phyloP scores from a whole-genome alignment of 2,329 filamentous ascomycete species.

The Fusarium staphyleae region DNA sequence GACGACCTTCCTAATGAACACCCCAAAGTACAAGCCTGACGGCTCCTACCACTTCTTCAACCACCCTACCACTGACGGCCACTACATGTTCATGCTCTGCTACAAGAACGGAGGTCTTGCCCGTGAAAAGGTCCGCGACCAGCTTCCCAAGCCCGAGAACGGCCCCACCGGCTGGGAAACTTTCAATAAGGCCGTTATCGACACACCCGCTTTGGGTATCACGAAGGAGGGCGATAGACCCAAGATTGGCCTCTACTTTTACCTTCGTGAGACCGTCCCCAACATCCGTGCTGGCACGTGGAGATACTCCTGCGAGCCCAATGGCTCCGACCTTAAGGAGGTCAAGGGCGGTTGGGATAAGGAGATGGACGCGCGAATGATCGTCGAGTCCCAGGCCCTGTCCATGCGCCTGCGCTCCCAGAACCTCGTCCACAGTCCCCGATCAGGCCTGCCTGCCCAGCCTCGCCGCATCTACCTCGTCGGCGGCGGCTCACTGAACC shows the following conservation, averaged over 20 bases:
- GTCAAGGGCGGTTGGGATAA: slow-evolving; percentile 52
- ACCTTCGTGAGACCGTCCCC: slow-evolving; percentile 92
- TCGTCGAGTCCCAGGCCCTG: slow-evolving; percentile 94
- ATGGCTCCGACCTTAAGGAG: slow-evolving; percentile 59
- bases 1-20: slow-evolving; percentile 97
- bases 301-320: slow-evolving; percentile 72
- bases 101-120: slow-evolving; percentile 98
- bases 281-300: slow-evolving; percentile 87
- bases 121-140: slow-evolving; percentile 86
- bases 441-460: slow-evolving; percentile 72
- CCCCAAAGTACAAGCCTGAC: slow-evolving; percentile 87
- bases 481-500: slow-evolving; percentile 88
- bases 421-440: slow-evolving; percentile 70
- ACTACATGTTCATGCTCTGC: slow-evolving; percentile 99
- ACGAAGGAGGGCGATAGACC: slow-evolving; percentile 60
- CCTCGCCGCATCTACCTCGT: slow-evolving; percentile 92
- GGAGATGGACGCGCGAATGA: slow-evolving; percentile 78
- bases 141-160: slow-evolving; percentile 64
- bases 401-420: slow-evolving; percentile 87
- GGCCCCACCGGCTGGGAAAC: slow-evolving; percentile 70
- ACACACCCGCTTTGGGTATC: slow-evolving; percentile 73
- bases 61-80: slow-evolving; percentile 85
- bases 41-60: slow-evolving; percentile 98
- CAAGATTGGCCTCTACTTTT: slow-evolving; percentile 93
- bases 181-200: slow-evolving; percentile 78